A percentile compares a stretch with the other conserved stretches of the same genome.
Conservation (phyloP, 805 yeast genomes). For the Debaryomyces tyrocola region DNA sequence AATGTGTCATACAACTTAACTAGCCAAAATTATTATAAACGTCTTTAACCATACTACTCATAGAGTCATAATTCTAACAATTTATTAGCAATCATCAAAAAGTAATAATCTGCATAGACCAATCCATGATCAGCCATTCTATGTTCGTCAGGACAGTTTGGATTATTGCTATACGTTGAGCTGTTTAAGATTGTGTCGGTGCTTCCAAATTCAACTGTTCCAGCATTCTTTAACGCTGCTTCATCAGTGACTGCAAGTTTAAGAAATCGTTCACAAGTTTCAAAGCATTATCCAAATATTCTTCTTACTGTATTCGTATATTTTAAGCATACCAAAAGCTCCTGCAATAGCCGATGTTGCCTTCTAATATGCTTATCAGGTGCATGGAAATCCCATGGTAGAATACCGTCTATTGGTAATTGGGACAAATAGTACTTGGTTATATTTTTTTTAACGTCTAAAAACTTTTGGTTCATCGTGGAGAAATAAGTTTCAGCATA, state of each 20-base stretch:
- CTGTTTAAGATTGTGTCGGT: conserved; percentile 19
- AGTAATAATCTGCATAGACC: conserved; percentile 32
- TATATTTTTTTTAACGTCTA: too few relatives aligned
- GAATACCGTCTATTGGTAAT: conserved; percentile 22
- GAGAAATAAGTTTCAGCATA: too few relatives aligned
- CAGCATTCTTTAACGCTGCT: conserved; percentile 4
- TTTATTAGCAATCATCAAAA: conserved; percentile 23
- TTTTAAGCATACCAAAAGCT: conserved; percentile 22
- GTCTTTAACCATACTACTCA: too few relatives aligned
- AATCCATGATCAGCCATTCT: conserved; percentile 20
- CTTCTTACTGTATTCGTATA: conserved; percentile 15
- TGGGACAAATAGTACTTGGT: conserved; percentile 5
- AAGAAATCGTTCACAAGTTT: conserved; percentile 13
- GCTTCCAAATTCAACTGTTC: conserved; percentile 15
- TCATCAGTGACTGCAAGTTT: conserved; percentile 7
- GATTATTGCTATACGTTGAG: conserved; percentile 22
- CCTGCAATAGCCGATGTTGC: conserved; percentile 25
- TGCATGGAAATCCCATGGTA: conserved; percentile 28
- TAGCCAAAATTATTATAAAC: too few relatives aligned
- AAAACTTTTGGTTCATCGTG: too few relatives aligned
- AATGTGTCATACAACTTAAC: too few relatives aligned
- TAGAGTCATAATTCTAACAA: conserved; percentile 19
- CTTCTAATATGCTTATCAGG: conserved; percentile 18
- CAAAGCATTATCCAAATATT: conserved; percentile 14
- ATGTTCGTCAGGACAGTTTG: conserved; percentile 15